Evolutionary conservation across 2,329 filamentous ascomycete species (phyloP).

Genomic region (Cryphonectria carpinicola): DNA sequence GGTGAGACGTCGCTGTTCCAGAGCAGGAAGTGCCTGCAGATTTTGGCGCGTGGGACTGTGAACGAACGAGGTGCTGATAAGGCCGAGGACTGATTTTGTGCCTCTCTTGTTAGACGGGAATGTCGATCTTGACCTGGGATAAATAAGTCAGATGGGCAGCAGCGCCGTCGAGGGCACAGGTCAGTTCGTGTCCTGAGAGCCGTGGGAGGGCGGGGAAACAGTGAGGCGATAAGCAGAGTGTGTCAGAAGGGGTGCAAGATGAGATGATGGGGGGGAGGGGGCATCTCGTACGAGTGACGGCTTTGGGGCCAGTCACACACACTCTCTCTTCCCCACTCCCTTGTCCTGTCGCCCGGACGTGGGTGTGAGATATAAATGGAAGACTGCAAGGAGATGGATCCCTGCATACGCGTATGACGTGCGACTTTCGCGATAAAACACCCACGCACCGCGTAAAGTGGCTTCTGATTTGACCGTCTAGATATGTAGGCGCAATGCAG

Average conservation of each 20-base stretch:
- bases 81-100: conserved; percentile 2
- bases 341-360: background rate
- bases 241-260: background rate
- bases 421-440: conserved; percentile 13
- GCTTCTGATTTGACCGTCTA: conserved; percentile 1
- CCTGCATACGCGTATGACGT: conserved; percentile 17
- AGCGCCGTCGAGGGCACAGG: conserved; percentile 1
- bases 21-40: conserved; percentile 9
- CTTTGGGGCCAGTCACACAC: background rate
- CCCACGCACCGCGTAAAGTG: conserved; percentile 14
- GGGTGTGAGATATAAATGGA: conserved; percentile 1
- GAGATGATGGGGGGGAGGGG: background rate
- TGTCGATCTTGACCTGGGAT: background rate
- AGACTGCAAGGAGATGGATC: background rate
- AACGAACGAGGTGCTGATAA: conserved; percentile 15
- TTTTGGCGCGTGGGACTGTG: background rate
- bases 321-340: background rate
- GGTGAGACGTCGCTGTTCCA: conserved; percentile 23
- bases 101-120: background rate
- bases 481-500: conserved; percentile 6
- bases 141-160: background rate
- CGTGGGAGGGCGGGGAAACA: background rate
- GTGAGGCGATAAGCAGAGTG: background rate
- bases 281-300: background rate
- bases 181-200: background rate